Evolutionary conservation across 805 yeast species (phyloP).

Genomic region (Grigorovia transvaalensis): DNA sequence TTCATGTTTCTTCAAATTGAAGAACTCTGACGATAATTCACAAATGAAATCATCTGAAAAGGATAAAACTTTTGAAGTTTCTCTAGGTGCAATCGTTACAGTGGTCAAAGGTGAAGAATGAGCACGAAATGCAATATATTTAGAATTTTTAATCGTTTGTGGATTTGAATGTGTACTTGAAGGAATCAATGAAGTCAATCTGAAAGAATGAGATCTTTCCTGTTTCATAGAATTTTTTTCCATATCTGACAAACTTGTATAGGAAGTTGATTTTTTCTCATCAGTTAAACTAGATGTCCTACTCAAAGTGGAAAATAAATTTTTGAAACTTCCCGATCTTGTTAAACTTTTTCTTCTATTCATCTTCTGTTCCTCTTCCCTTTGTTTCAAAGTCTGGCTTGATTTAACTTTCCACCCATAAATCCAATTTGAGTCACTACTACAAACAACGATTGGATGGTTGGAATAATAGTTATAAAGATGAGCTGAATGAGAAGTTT

Average conservation of each 20-base stretch:
- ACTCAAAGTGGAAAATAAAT: slow-evolving; percentile 6
- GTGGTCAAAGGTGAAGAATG: slow-evolving; percentile 63
- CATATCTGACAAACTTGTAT: background rate
- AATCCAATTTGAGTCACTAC: slow-evolving; percentile 82
- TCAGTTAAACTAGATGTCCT: slow-evolving; percentile 5
- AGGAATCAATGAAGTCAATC: slow-evolving; percentile 1
- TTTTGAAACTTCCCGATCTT: slow-evolving; percentile 10
- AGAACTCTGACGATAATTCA: slow-evolving; percentile 38
- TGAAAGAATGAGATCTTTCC: background rate
- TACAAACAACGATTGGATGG: slow-evolving; percentile 41
- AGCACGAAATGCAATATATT: slow-evolving; percentile 66
- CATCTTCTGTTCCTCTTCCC: background rate
- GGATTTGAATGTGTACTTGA: background rate
- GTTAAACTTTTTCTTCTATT: slow-evolving; percentile 2
- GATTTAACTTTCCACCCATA: slow-evolving; percentile 63
- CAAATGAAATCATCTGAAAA: slow-evolving; percentile 71
- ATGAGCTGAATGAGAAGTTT: slow-evolving; percentile 59
- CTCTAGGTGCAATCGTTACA: slow-evolving; percentile 67
- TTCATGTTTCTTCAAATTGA: slow-evolving; percentile 3
- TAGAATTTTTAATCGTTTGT: slow-evolving; percentile 31
- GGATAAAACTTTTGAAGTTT: slow-evolving; percentile 53
- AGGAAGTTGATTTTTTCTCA: background rate
- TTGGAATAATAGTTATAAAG: slow-evolving; percentile 3
- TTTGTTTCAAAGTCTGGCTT: slow-evolving; percentile 1
- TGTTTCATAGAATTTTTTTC: background rate